Evolutionary conservation across 495 filamentous ascomycete species (phyloP).

Genomic region (Delitschia confertaspora): DNA sequence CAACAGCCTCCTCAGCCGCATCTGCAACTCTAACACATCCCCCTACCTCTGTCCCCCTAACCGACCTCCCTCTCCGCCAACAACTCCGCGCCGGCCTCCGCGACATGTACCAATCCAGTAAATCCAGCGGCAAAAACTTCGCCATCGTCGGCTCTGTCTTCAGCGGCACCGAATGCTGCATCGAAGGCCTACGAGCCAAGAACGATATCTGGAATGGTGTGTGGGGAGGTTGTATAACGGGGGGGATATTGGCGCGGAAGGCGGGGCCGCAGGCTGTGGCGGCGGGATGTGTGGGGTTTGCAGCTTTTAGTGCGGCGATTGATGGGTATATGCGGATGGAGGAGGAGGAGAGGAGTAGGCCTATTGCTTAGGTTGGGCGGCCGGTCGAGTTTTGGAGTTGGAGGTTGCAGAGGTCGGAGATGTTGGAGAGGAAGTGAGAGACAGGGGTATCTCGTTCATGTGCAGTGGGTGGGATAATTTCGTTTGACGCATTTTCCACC

Average conservation of each 20-base stretch:
- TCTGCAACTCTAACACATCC: conserved; percentile 2
- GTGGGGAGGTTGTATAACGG: conserved; percentile 81
- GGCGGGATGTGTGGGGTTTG: conserved; percentile 86
- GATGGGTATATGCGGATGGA: conserved; percentile 67
- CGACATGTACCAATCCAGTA: conserved; percentile 84
- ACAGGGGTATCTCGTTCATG: too few relatives aligned
- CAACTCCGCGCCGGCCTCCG: conserved; percentile 79
- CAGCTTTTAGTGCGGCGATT: conserved; percentile 90
- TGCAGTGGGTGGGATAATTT: too few relatives aligned
- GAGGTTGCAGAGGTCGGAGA: too few relatives aligned
- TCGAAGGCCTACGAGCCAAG: conserved; percentile 85
- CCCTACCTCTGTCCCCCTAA: conserved; percentile 22
- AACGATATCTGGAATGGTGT: conserved; percentile 88
- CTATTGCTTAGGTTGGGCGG: conserved; percentile 22
- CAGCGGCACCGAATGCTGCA: conserved; percentile 86
- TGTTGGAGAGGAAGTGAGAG: too few relatives aligned
- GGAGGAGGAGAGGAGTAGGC: conserved; percentile 27
- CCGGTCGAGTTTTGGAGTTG: too few relatives aligned
- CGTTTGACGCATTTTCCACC: too few relatives aligned
- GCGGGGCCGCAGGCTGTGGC: conserved; percentile 87
- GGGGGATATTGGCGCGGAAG: conserved; percentile 71
- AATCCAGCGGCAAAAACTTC: conserved; percentile 87
- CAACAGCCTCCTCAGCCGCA: background rate
- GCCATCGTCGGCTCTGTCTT: conserved; percentile 84
- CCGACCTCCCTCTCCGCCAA: conserved; percentile 61